A percentile compares a stretch with the other conserved stretches of the same genome.
These are phyloP conservation scores for Trametes meyenii DNA, from an alignment of 768 basidiomycete species.

Conservation along the genomic window DNA sequence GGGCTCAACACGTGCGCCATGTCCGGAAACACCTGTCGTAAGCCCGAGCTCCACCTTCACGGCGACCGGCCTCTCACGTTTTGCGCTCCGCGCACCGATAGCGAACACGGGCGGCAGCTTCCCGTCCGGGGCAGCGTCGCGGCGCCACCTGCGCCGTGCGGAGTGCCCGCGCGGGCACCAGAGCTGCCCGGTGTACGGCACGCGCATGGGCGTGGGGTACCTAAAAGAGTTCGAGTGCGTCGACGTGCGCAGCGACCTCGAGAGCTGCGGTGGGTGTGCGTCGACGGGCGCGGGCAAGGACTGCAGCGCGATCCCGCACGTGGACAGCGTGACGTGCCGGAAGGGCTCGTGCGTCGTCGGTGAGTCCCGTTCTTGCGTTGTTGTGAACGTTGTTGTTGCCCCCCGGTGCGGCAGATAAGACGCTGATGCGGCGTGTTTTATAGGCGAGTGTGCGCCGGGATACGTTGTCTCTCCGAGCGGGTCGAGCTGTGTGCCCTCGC, in stretches of 20 bases:
- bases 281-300: conserved; percentile 41
- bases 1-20: conserved; percentile 18
- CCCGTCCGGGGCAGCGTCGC: conserved; percentile 7
- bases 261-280: conserved; percentile 31
- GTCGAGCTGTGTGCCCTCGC: conserved; percentile 1
- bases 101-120: conserved; percentile 17
- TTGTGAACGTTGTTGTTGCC: no score
- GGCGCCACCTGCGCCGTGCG: neutral
- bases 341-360: conserved; percentile 42
- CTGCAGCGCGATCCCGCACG: conserved; percentile 48
- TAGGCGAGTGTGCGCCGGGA: conserved; percentile 9
- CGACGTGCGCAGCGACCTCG: conserved; percentile 27
- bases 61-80: neutral
- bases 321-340: conserved; percentile 41
- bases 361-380: conserved; percentile 27
- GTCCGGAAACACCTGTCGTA: conserved; percentile 24
- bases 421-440: neutral
- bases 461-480: conserved; percentile 12
- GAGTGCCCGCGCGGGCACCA: conserved; percentile 18
- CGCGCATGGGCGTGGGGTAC: conserved; percentile 3
- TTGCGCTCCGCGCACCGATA: neutral
- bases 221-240: conserved; percentile 24
- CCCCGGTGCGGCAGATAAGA: neutral
- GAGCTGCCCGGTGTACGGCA: conserved; percentile 24
- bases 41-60: neutral